Evolutionary conservation across 1,284 basidiomycete genomes (phyloP).

Genomic region (Earliella scabrosa): DNA sequence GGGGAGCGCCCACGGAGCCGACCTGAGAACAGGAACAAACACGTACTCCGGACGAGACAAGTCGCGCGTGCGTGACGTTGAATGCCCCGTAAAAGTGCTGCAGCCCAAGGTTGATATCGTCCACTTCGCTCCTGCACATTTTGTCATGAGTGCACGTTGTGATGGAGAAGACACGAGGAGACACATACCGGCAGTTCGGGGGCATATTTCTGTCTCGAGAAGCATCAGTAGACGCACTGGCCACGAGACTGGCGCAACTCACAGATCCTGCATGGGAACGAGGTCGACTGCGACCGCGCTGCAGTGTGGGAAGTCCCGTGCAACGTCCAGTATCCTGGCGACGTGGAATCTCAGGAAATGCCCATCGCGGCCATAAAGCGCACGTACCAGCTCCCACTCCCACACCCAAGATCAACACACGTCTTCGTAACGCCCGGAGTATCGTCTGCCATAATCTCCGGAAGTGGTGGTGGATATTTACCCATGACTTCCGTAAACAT

Average conservation of each 20-base stretch:
- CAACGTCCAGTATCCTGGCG: conserved; percentile 73
- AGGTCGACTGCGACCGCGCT: conserved; percentile 75
- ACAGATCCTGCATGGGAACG: conserved; percentile 74
- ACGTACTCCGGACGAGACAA: conserved; percentile 72
- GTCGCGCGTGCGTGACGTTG: conserved; percentile 71
- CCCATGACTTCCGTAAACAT: conserved; percentile 69
- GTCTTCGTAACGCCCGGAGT: conserved; percentile 61
- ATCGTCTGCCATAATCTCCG: conserved; percentile 60
- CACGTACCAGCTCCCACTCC: conserved; percentile 73
- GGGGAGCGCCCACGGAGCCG: conserved; percentile 5
- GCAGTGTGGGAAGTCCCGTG: conserved; percentile 71
- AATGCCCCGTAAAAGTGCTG: conserved; percentile 80
- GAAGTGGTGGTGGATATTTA: conserved; percentile 62
- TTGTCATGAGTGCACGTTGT: conserved; percentile 7
- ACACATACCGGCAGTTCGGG: conserved; percentile 63
- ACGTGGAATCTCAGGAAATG: conserved; percentile 5
- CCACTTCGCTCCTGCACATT: conserved; percentile 68
- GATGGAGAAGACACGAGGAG: conserved; percentile 6
- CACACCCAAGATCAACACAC: conserved; percentile 78
- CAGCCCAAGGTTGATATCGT: conserved; percentile 81
- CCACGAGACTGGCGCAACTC: conserved; percentile 31
- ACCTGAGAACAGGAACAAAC: conserved; percentile 14
- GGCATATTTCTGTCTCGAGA: conserved; percentile 56
- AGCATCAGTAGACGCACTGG: conserved; percentile 6
- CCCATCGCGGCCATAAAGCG: conserved; percentile 3